Evolutionary conservation across 2,329 filamentous ascomycete genomes (phyloP), one percentile per base, ranked within the genome.

Genomic region (Trichoderma arundinaceum): DNA sequence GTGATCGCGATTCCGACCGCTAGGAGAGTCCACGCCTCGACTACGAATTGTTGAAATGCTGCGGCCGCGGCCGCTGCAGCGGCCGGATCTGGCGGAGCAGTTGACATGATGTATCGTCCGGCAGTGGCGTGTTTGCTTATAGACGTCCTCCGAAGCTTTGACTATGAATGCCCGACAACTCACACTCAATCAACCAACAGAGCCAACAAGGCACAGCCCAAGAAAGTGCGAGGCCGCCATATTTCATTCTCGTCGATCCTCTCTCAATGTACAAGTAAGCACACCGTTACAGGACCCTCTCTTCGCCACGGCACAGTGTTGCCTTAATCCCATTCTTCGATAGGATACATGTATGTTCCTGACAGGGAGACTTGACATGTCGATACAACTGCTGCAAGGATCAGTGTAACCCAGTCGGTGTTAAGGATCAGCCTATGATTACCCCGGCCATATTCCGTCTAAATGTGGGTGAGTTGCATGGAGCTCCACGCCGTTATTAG

Each of bases 1-100:
- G 87, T 86, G 52, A 86, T 70, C 38, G 80, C 61, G 17, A 85
- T 73, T 6, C 82, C 84, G 28, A 87, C 69, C 0, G 74, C 81
- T 17, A 87, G 75, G 5, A 88, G 78, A 6, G 83, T 80, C 58
- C 74, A 78, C 2, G 73, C 72, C 65, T 78, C 76, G 33, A 72
- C 71, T 17, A 73, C 71, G 61, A 76, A 75, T n/a, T 69, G 62
- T 10, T 64, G 71, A 32, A 72, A 66, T 8, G 72, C 68, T 7
- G 56, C 70, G 64, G 70, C 69, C 9, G 71, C 71, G 4, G 71
- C 71, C 12, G 70, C 70, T n/a, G 57, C 53, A 32, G 72, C 68
- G 10, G 71, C 68, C 22, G 66, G 69, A 44, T 70, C 69, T 13
- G 65, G 43, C 41, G 60, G 48, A 62, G 59, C 38, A 41, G 22